These are phyloP conservation scores for Saprolegnia diclina DNA, from an alignment of 352 stramenopile genomes.

Conservation along the genomic window DNA sequence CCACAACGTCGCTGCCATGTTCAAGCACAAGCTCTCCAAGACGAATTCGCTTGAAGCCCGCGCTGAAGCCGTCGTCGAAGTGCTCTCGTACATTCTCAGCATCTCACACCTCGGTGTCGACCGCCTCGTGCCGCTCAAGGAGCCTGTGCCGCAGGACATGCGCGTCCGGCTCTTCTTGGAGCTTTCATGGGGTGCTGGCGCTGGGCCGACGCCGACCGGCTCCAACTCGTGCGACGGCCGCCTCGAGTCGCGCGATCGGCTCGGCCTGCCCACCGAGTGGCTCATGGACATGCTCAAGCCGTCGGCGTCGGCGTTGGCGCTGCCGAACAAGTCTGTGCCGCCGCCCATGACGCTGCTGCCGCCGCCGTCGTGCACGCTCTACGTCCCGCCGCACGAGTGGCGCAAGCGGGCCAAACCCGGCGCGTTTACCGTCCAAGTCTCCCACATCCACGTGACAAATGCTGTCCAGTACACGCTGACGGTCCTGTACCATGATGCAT, in stretches of 20 bases:
- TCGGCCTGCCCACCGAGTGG: conserved; percentile 56
- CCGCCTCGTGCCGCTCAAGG: conserved; percentile 44
- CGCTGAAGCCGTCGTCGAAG: conserved; percentile 45
- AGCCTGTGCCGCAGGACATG: conserved; percentile 58
- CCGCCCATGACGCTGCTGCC: conserved; percentile 4
- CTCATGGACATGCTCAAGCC: conserved; percentile 37
- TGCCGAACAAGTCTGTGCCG: conserved; percentile 3
- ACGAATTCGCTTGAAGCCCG: conserved; percentile 48
- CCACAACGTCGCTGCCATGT: conserved; percentile 19
- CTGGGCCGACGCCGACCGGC: conserved; percentile 46
- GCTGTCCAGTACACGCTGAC: conserved; percentile 54
- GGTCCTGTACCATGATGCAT: conserved; percentile 44
- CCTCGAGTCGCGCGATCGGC: conserved; percentile 50
- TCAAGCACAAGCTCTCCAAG: conserved; percentile 28
- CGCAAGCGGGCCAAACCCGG: conserved; percentile 40
- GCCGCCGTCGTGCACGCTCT: conserved; percentile 49
- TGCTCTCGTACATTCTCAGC: conserved; percentile 56
- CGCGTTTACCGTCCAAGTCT: conserved; percentile 68
- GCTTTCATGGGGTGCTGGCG: conserved; percentile 40
- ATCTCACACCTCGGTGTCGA: conserved; percentile 69
- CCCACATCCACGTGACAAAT: conserved; percentile 41
- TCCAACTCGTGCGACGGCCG: conserved; percentile 72
- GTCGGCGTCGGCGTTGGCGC: conserved; percentile 24
- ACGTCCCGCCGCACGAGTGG: conserved; percentile 51
- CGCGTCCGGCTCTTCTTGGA: conserved; percentile 65